Evolutionary conservation across 208 protist species (phyloP).

Genomic region (Leishmania amazonensis): DNA sequence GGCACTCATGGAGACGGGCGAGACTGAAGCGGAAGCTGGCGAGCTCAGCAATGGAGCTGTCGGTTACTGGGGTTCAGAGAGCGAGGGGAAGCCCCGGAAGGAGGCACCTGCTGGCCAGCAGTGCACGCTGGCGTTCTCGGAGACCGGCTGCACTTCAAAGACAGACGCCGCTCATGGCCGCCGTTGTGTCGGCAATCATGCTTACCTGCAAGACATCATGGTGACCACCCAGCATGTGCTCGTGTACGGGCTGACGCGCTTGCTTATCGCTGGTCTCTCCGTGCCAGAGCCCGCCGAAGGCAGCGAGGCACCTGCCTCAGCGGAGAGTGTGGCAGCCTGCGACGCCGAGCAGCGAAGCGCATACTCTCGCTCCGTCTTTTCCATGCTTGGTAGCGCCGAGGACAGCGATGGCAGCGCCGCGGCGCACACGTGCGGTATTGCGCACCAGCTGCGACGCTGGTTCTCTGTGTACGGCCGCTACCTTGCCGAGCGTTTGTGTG

Average conservation of each 20-base stretch:
- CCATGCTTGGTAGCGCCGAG: background rate
- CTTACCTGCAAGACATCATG: background rate
- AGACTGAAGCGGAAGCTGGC: background rate
- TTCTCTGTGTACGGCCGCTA: constrained; percentile 5
- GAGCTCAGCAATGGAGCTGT: background rate
- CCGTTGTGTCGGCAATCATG: background rate
- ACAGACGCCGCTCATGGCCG: background rate
- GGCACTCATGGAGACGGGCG: background rate
- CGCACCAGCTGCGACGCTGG: background rate
- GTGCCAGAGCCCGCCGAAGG: background rate
- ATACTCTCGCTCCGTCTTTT: background rate
- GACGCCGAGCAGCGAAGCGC: background rate
- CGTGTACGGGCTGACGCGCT: background rate
- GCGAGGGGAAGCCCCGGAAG: background rate
- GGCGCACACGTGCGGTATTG: background rate
- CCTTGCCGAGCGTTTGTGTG: constrained; percentile 16
- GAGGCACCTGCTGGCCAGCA: background rate
- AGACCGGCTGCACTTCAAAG: background rate
- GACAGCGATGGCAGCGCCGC: background rate
- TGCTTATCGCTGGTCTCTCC: background rate
- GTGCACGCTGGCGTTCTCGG: background rate
- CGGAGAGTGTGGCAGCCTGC: background rate
- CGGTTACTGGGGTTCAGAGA: background rate
- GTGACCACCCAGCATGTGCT: background rate
- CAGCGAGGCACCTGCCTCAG: background rate